A percentile compares a stretch with the other conserved stretches of the same genome.
These are phyloP conservation scores for Boletales sp. DNA, from an alignment of 768 basidiomycete genomes.

Conservation along the genomic window DNA sequence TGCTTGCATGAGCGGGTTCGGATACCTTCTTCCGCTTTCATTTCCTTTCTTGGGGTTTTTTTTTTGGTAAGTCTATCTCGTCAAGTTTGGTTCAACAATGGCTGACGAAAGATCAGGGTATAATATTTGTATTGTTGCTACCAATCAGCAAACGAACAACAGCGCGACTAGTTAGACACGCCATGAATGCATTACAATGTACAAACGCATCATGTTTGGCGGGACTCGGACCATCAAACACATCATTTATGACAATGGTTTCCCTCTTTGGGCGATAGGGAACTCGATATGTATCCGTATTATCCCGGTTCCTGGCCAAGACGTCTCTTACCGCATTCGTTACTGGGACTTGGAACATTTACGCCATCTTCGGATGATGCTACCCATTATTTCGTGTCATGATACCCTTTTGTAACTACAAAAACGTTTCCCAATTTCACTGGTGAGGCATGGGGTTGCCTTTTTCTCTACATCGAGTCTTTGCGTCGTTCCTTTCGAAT, in stretches of 20 bases:
- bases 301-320: constrained; percentile 13
- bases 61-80: constrained; percentile 3
- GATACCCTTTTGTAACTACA: constrained; percentile 17
- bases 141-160: not conserved
- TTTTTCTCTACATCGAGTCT: not conserved
- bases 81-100: not conserved
- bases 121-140: not conserved
- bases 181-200: constrained; percentile 26
- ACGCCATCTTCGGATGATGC: not conserved
- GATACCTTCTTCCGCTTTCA: not conserved
- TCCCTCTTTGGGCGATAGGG: constrained; percentile 5
- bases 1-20: constrained; percentile 10
- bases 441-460: constrained; percentile 21
- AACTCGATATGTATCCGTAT: constrained; percentile 19
- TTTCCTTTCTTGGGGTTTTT: not conserved
- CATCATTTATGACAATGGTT: constrained; percentile 1
- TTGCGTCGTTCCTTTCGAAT: too few relatives aligned
- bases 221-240: constrained; percentile 6
- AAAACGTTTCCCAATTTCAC: constrained; percentile 3
- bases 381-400: constrained; percentile 7
- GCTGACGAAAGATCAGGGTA: constrained; percentile 1
- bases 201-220: constrained; percentile 21
- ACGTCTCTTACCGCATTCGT: not conserved
- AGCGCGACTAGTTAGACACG: constrained; percentile 1
- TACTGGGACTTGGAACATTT: too few relatives aligned